Evolutionary conservation across 2,329 filamentous ascomycete genomes (phyloP), one percentile per base, ranked within the genome.

Genomic region (Ophiostoma sp.): DNA sequence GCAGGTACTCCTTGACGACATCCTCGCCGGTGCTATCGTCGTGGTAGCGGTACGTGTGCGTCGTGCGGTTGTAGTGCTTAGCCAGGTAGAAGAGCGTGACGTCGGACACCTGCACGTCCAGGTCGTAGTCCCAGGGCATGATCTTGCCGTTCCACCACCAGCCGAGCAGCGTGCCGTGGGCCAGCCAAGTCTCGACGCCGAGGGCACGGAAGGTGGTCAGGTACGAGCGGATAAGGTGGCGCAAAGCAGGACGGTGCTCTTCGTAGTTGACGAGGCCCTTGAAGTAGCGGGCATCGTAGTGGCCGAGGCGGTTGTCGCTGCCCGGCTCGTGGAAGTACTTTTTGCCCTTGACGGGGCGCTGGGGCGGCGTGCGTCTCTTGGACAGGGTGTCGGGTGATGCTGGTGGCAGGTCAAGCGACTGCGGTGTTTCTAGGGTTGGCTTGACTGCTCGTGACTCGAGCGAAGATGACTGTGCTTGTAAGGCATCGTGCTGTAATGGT

Each of bases 141-240:
- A 92, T 88, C 79, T 87, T 80, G 60, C 83, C 85, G 77, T 93
- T 94, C 92, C 92, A 96, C 90, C 91, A 95, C 92, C 92, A 96
- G 15, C 92, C 92, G 31, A 96, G 81, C 67, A 95, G 80, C 4
- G 92, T 93, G 67, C 92, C 92, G 78, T 96, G 92, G 54, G 92
- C 92, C 71, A 96, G 87, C 92, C 92, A 95, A 0, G 92, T 94
- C 79, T 94, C 91, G 72, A 93, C 80, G 7, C 87, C 86, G 69
- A 89, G 82, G 23, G 85, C 81, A 64, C 83, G 81, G 78, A 91
- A 90, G 70, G 86, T 88, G 65, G 83, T 83, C 64, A 95, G 84
- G 79, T 95, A 95, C 68, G 90, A 89, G 73, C 88, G 86, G 73
- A 93, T 86, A 74, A 95, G 87, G 77, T 91, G 85, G 67, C 84